Evolutionary conservation across 371 early-diverging fungal genomes (phyloP).

Genomic region (Mucor plumbeus): DNA sequence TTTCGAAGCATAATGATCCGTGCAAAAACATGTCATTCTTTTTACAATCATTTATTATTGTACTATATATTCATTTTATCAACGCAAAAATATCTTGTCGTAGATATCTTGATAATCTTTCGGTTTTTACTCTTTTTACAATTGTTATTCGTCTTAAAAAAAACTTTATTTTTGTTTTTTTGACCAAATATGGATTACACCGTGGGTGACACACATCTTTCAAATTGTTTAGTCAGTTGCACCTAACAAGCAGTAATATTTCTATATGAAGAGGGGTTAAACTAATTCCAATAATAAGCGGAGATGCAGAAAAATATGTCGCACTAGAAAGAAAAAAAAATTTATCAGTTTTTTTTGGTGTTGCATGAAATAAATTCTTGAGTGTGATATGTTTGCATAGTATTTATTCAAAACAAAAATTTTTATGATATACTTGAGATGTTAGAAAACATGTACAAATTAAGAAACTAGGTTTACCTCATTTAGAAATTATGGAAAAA

Average conservation of each 20-base stretch:
- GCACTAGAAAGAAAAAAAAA: not conserved
- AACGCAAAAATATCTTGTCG: too few species aligned
- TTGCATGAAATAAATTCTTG: not conserved
- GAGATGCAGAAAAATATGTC: not conserved
- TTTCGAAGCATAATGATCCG: slow-evolving; percentile 5
- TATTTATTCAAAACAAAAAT: not conserved
- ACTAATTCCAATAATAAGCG: not conserved
- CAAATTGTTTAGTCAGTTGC: not conserved
- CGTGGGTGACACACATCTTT: slow-evolving; percentile 3
- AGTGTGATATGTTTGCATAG: not conserved
- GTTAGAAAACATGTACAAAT: not conserved
- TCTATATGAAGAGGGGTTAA: not conserved
- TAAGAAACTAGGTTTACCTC: too few species aligned
- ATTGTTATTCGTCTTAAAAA: not conserved
- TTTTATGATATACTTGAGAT: not conserved
- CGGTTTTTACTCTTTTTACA: not conserved
- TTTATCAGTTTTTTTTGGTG: not conserved
- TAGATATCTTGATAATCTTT: too few species aligned
- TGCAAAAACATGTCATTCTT: not conserved
- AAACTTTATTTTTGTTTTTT: slow-evolving; percentile 5
- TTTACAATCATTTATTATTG: too few species aligned
- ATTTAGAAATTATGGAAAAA: too few species aligned
- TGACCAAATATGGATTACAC: slow-evolving; percentile 5
- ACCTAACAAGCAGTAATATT: not conserved
- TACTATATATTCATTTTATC: too few species aligned